Percentiles rank a stretch among this genome's conserved stretches.
Evolutionary conservation across 805 yeast species (phyloP).

Genomic region (Wickerhamiella dianesei): DNA sequence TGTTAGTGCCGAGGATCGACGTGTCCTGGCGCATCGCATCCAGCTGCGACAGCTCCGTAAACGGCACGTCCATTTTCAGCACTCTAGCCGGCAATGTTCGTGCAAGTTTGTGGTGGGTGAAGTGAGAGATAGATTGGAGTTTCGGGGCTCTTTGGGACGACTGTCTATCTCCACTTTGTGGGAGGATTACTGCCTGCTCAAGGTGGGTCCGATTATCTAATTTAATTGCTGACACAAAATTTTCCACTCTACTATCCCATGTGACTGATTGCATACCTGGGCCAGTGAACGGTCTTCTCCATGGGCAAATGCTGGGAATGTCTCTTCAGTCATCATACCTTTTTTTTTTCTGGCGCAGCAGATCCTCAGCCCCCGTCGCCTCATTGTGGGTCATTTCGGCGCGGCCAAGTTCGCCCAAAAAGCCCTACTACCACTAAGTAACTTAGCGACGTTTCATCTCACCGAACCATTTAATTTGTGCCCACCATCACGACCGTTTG

Average conservation of each 20-base stretch:
- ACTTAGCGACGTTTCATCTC: too few relatives aligned
- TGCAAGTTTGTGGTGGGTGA: background rate
- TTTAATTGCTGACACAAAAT: too few relatives aligned
- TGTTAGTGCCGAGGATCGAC: slow-evolving; percentile 37
- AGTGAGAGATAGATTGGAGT: background rate
- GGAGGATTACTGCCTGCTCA: too few relatives aligned
- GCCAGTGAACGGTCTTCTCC: background rate
- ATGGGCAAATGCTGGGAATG: background rate
- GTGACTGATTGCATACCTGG: background rate
- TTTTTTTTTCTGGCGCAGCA: background rate
- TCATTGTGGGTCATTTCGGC: too few relatives aligned
- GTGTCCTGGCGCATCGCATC: slow-evolving; percentile 28
- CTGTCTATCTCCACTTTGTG: too few relatives aligned
- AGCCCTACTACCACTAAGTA: too few relatives aligned
- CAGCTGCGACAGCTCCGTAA: slow-evolving; percentile 22
- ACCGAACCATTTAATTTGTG: too few relatives aligned
- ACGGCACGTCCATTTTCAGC: slow-evolving; percentile 22
- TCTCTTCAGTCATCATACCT: background rate
- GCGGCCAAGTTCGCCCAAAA: too few relatives aligned
- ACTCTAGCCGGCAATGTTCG: background rate
- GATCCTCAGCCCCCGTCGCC: too few relatives aligned
- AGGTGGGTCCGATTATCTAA: too few relatives aligned
- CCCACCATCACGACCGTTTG: too few relatives aligned
- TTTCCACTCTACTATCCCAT: background rate
- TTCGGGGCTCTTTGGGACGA: background rate